These are phyloP conservation scores for Ambrosia artemisiifolia DNA, from an alignment of 129 eudicot genomes.

Conservation along the genomic window DNA sequence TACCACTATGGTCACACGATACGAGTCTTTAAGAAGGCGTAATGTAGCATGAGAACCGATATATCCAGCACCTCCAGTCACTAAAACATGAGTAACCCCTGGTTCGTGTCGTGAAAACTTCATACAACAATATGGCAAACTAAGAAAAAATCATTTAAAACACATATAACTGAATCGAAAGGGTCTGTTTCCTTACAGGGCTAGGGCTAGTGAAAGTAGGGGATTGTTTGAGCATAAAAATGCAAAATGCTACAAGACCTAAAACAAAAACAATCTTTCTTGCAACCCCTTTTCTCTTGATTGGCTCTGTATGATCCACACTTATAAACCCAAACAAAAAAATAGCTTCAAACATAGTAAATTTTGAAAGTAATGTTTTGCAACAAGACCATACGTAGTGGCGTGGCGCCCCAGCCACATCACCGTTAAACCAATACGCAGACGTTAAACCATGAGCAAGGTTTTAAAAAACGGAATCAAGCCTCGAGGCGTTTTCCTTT, in stretches of 20 bases:
- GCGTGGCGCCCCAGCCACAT: too few relatives aligned
- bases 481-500: too few relatives aligned
- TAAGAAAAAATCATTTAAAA: not conserved
- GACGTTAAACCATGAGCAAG: too few relatives aligned
- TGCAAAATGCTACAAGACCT: not conserved
- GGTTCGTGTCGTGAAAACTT: conserved; percentile 68
- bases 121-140: conserved; percentile 5
- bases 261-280: conserved; percentile 14
- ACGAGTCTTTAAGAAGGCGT: conserved; percentile 69
- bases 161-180: not conserved
- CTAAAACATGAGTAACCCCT: conserved; percentile 75
- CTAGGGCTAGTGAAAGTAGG: conserved; percentile 42
- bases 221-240: conserved; percentile 61
- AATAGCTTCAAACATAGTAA: not conserved
- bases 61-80: conserved; percentile 95
- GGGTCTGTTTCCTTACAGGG: conserved; percentile 36
- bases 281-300: conserved; percentile 6
- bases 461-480: too few relatives aligned
- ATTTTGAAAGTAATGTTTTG: not conserved
- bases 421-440: too few relatives aligned
- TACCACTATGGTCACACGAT: conserved; percentile 91
- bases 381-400: not conserved
- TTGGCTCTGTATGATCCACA: conserved; percentile 16
- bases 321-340: conserved; percentile 6
- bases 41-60: conserved; percentile 87